A percentile compares a stretch with the other conserved stretches of the same genome.
Conservation (phyloP, 306 rosid genomes). For the Hylodesmum podocarpum region DNA sequence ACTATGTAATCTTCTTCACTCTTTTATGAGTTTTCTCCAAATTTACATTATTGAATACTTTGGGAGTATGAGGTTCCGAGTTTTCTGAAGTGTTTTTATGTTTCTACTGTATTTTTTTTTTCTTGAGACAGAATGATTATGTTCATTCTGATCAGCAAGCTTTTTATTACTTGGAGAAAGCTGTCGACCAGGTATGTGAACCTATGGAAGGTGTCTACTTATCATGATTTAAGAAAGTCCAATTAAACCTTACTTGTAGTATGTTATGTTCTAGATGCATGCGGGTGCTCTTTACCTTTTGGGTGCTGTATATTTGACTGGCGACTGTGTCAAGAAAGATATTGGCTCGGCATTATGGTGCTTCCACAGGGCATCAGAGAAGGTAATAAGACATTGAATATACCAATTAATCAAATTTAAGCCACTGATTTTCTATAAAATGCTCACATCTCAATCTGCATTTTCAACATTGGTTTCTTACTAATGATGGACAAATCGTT, state of each 20-base stretch:
- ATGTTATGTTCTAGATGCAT: constrained; percentile 65
- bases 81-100: background rate
- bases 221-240: constrained; percentile 18
- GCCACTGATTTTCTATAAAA: background rate
- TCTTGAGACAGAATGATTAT: constrained; percentile 59
- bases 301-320: constrained; percentile 84
- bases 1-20: background rate
- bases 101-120: background rate
- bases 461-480: background rate
- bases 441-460: background rate
- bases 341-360: constrained; percentile 83
- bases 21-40: background rate
- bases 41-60: constrained; percentile 7
- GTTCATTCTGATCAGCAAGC: constrained; percentile 92
- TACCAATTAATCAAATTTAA: constrained; percentile 22
- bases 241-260: constrained; percentile 42
- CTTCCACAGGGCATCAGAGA: constrained; percentile 88
- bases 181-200: constrained; percentile 80
- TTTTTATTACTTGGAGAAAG: constrained; percentile 89
- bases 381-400: constrained; percentile 47
- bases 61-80: background rate
- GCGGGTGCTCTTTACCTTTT: constrained; percentile 94
- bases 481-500: background rate
- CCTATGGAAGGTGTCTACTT: constrained; percentile 21
- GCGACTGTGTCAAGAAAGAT: constrained; percentile 84